phyloP scores from a whole-genome alignment of 768 basidiomycete species.

The Butyriboletus loyo region DNA sequence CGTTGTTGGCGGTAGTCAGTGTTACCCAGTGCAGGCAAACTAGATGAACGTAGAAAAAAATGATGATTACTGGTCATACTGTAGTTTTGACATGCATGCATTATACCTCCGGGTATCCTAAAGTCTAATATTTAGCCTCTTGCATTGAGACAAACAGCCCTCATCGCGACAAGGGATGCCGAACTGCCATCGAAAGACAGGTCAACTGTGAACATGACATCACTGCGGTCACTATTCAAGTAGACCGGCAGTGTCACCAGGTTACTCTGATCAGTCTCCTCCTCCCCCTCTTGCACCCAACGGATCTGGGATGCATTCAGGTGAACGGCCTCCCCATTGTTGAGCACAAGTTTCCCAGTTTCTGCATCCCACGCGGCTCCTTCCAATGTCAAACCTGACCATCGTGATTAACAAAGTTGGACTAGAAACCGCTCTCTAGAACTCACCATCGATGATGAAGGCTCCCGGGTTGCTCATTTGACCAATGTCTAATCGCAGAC shows the following conservation, averaged over 20 bases:
- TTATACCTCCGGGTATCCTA: slow-evolving; percentile 25
- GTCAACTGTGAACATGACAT: slow-evolving; percentile 87
- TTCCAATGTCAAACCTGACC: slow-evolving; percentile 77
- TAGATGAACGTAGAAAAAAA: slow-evolving; percentile 7
- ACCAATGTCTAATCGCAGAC: slow-evolving; percentile 78
- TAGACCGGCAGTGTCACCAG: slow-evolving; percentile 88
- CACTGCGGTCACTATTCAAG: slow-evolving; percentile 84
- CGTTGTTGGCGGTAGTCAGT: slow-evolving; percentile 49
- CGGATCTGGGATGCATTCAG: slow-evolving; percentile 80
- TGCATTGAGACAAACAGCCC: slow-evolving; percentile 89
- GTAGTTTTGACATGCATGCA: slow-evolving; percentile 18
- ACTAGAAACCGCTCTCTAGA: not conserved
- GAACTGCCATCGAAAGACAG: slow-evolving; percentile 71
- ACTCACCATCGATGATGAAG: slow-evolving; percentile 86
- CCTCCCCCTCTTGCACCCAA: slow-evolving; percentile 70
- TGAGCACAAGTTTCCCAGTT: slow-evolving; percentile 66
- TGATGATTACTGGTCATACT: slow-evolving; percentile 19
- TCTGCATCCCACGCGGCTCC: slow-evolving; percentile 71
- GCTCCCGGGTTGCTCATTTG: slow-evolving; percentile 72
- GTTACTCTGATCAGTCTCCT: slow-evolving; percentile 26
- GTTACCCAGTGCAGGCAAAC: slow-evolving; percentile 8
- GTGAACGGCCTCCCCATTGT: slow-evolving; percentile 78
- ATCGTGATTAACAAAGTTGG: slow-evolving; percentile 4
- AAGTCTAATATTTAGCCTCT: slow-evolving; percentile 44
- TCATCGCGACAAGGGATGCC: slow-evolving; percentile 72